Percentiles rank a stretch among this genome's conserved stretches.
Evolutionary conservation across 768 basidiomycete genomes (phyloP).

Genomic region (Russula brevipes): DNA sequence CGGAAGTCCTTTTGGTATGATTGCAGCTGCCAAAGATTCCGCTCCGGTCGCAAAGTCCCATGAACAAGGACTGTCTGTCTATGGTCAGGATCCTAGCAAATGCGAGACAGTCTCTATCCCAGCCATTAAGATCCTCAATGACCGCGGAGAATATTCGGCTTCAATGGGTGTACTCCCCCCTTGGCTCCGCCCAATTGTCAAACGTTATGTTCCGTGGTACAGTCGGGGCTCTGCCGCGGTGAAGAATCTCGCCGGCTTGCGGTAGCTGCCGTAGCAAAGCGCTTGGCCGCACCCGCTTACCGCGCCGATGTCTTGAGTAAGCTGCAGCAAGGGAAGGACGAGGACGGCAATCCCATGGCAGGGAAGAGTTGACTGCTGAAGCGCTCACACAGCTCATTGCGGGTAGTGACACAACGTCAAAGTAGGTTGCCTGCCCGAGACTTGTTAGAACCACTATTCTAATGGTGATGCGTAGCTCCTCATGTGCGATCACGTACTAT

Average conservation of each 20-base stretch:
- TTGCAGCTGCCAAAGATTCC: slow-evolving; percentile 65
- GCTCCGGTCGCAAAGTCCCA: slow-evolving; percentile 60
- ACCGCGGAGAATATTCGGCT: slow-evolving; percentile 41
- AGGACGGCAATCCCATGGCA: slow-evolving; percentile 74
- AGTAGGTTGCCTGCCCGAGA: slow-evolving; percentile 45
- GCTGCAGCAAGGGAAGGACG: slow-evolving; percentile 72
- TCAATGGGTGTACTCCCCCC: slow-evolving; percentile 38
- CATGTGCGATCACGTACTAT: slow-evolving; percentile 84
- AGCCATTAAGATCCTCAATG: slow-evolving; percentile 64
- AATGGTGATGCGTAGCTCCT: slow-evolving; percentile 49
- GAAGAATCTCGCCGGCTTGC: slow-evolving; percentile 36
- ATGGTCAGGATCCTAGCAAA: slow-evolving; percentile 41
- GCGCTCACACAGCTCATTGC: slow-evolving; percentile 82
- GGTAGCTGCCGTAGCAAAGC: slow-evolving; percentile 50
- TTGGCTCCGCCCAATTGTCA: slow-evolving; percentile 33
- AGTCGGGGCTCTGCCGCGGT: slow-evolving; percentile 32
- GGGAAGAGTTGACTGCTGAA: slow-evolving; percentile 83
- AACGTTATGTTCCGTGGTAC: slow-evolving; percentile 36
- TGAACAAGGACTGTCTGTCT: slow-evolving; percentile 46
- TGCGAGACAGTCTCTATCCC: slow-evolving; percentile 58
- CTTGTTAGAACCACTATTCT: not conserved
- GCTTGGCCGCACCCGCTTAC: slow-evolving; percentile 63
- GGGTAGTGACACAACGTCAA: slow-evolving; percentile 90
- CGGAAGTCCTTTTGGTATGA: slow-evolving; percentile 83
- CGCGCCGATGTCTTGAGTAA: slow-evolving; percentile 78